Evolutionary conservation across 495 filamentous ascomycete species (phyloP), one percentile per base, ranked within the genome.

Genomic region (Aspergillus funiculosus): DNA sequence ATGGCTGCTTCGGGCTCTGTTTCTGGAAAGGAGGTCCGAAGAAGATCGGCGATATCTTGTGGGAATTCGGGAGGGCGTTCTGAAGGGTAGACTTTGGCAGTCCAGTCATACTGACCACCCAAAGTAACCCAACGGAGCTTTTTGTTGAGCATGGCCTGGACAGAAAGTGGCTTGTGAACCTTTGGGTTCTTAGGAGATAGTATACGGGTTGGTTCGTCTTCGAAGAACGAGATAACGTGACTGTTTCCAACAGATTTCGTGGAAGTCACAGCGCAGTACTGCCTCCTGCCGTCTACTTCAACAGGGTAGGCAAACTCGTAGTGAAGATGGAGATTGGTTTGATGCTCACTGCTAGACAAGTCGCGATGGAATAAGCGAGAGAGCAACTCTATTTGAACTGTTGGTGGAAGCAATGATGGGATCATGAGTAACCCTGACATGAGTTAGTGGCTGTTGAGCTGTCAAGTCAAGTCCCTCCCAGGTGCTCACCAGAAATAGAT

Each of bases 51-150:
- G 46, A 92, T 75, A 57, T 95, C 89, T 3, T 48, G 29, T 3
- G 91, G 91, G 51, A 95, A 95, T 2, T 56, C 47, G 2, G 86
- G 85, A n/a, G 87, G 82, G 1, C 50, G 47, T 37, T 73, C 74
- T 2, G 62, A 54, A 0, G 89, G 88, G 59, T 96, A 95, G 20
- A 74, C 64, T 56, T 94, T 89, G 26, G 75, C 72, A 2, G 87
- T 90, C 91, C 91, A 95, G 64, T 97, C 84, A 64, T 97, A 95
- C 57, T 96, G 89, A 0, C 87, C 89, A 20, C 91, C 92, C 8
- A 97, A 74, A 5, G 91, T 95, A 10, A 94, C 76, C 92, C 91
- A 96, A 34, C 88, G 86, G 5, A 96, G 77, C 47, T 86, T 90
- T 50, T 82, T 83, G 25, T 81, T 72, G 2, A 95, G 69, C 30